phyloP scores from a whole-genome alignment of 441 rosid species.

The Erodium chrysanthum region DNA sequence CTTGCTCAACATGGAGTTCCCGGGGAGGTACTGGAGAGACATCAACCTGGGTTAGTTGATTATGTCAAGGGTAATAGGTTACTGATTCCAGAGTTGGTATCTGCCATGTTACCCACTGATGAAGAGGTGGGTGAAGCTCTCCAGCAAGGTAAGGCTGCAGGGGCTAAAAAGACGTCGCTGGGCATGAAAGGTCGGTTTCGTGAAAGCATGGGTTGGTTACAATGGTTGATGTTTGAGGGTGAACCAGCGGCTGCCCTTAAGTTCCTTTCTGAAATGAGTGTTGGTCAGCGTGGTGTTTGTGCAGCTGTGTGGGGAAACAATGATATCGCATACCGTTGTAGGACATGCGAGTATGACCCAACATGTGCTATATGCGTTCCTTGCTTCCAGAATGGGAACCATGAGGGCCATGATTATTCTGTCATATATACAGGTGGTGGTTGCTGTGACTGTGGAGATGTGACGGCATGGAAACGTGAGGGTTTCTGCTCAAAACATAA shows the following conservation, averaged over 20 bases:
- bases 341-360: constrained; percentile 79
- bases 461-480: constrained; percentile 86
- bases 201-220: constrained; percentile 64
- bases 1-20: constrained; percentile 57
- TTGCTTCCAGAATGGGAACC: constrained; percentile 82
- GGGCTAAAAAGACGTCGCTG: constrained; percentile 24
- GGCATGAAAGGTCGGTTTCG: constrained; percentile 37
- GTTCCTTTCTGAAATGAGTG: constrained; percentile 38
- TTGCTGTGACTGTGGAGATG: constrained; percentile 98
- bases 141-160: constrained; percentile 27
- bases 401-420: constrained; percentile 69
- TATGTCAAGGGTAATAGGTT: constrained; percentile 36
- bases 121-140: constrained; percentile 47
- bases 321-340: constrained; percentile 85
- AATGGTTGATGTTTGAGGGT: constrained; percentile 80
- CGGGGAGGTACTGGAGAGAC: constrained; percentile 32
- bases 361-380: constrained; percentile 95
- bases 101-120: constrained; percentile 55
- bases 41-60: constrained; percentile 41
- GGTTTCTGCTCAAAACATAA: constrained; percentile 90
- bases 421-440: constrained; percentile 78
- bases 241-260: constrained; percentile 48
- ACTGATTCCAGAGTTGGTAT: constrained; percentile 39
- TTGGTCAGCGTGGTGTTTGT: constrained; percentile 77
- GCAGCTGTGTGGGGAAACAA: constrained; percentile 91